Evolutionary conservation across 2,329 filamentous ascomycete species (phyloP), one percentile per base, ranked within the genome.

Genomic region (Exutisphaerella laricina): DNA sequence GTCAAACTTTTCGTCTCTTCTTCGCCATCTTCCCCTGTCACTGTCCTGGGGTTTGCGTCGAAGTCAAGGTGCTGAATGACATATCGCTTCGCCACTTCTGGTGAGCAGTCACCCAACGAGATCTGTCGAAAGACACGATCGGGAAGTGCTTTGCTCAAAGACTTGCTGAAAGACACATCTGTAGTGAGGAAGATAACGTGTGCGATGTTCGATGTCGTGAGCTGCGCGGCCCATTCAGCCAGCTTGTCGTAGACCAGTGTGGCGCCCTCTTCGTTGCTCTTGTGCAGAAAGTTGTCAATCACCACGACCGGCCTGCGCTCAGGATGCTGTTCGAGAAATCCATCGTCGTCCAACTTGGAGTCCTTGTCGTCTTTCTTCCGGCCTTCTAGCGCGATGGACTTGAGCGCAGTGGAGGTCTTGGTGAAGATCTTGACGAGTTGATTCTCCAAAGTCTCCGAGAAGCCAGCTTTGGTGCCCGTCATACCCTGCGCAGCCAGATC

Each of bases 101-200:
- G 68, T 0, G 85, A 84, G 47, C 92, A 84, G 59, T 98, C 92
- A 1, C 88, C 87, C 1, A 98, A 72, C 0, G 86, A 79, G 25
- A 96, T 82, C 38, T 88, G 84, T 41, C 86, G 81, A 72, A 97
- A 94, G 9, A 96, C 84, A 18, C 92, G 80, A 58, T 96, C 90
- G 0, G 92, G 92, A 14, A 98, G 74, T 1, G 88, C 85, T 61
- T 88, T 92, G 46, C 85, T 82, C 2, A 97, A 71, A 0, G 86
- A 83, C 63, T 97, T 97, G 37, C 85, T 84, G 66, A 88, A 95
- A 0, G 88, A 86, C 1, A 88, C 78, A 51, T 97, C 90, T 44
- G 84, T 88, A 0, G 90, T 96, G 26, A 98, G 72, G 71, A 97
- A 95, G 44, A 98, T 82, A 43, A 97, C 88, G 63, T 97, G 92